Evolutionary conservation across 1,284 basidiomycete genomes (phyloP).

Genomic region (Sanghuangporus weigelae): DNA sequence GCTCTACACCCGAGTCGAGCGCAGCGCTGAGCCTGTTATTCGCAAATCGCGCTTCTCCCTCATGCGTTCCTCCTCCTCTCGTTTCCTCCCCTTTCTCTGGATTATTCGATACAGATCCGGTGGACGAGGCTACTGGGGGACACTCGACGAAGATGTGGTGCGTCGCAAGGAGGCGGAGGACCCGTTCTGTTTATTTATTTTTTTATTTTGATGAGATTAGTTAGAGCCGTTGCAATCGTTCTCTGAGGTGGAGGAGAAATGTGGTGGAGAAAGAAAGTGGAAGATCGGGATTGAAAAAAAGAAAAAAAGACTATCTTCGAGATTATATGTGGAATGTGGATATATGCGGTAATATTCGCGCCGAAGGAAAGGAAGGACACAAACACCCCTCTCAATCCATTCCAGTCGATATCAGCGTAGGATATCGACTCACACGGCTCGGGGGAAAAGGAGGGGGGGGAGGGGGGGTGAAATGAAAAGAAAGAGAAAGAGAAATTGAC

Average conservation of each 20-base stretch:
- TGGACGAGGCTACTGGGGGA: conserved; percentile 19
- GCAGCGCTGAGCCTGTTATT: conserved; percentile 31
- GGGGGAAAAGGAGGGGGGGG: no score
- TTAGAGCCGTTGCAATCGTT: no score
- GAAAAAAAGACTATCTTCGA: no score
- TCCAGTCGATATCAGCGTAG: neutral
- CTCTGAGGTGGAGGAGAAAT: no score
- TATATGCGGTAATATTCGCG: neutral
- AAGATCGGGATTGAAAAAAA: no score
- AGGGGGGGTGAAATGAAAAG: no score
- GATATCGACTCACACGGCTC: no score
- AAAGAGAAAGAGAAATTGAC: no score
- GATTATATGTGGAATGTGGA: neutral
- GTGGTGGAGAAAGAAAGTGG: no score
- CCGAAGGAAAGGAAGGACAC: neutral
- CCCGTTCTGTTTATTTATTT: conserved; percentile 22
- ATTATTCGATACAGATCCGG: no score
- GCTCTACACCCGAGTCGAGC: conserved; percentile 28
- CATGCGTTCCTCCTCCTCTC: neutral
- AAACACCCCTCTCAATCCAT: neutral
- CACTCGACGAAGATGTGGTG: conserved; percentile 32
- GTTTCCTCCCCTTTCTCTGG: neutral
- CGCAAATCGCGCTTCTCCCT: conserved; percentile 28
- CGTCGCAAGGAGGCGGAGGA: conserved; percentile 30
- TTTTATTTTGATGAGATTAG: no score